Conservation (phyloP, 495 filamentous ascomycete genomes). For the Oleoguttula mirabilis region DNA sequence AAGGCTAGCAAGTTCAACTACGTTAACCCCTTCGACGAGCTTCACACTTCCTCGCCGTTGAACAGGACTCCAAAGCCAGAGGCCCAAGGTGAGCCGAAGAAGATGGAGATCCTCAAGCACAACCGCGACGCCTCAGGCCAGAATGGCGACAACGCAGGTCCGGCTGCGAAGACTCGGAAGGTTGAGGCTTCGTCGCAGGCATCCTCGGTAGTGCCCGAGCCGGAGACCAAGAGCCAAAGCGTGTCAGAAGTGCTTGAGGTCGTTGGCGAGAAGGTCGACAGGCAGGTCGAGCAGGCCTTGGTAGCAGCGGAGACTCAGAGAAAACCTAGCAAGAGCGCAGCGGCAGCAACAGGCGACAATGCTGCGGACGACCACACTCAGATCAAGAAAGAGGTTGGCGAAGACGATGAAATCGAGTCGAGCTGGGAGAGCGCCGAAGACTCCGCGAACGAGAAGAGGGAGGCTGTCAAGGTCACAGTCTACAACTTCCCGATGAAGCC, state of each 20-base stretch:
- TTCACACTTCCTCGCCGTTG: constrained; percentile 54
- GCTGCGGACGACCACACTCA: constrained; percentile 26
- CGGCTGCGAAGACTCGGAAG: constrained; percentile 25
- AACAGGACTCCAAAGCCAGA: constrained; percentile 37
- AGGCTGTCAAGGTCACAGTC: constrained; percentile 46
- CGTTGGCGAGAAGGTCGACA: constrained; percentile 53
- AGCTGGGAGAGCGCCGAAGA: constrained; percentile 33
- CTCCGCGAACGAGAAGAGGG: constrained; percentile 43
- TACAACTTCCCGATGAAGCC: constrained; percentile 94
- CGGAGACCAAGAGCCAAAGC: constrained; percentile 19
- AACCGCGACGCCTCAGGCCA: constrained; percentile 20
- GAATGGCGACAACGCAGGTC: constrained; percentile 12
- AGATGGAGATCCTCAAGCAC: constrained; percentile 32
- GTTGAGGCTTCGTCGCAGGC: constrained; percentile 26
- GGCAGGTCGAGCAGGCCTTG: constrained; percentile 55
- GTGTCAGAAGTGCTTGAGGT: constrained; percentile 61
- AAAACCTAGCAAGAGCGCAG: constrained; percentile 7
- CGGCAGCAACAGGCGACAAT: too few species aligned
- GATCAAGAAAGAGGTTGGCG: constrained; percentile 35
- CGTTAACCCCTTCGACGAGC: constrained; percentile 67
- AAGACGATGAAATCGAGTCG: constrained; percentile 13
- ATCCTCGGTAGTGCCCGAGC: constrained; percentile 24
- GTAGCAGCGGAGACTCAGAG: constrained; percentile 35
- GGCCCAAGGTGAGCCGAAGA: constrained; percentile 17
- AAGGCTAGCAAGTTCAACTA: constrained; percentile 51